Evolutionary conservation across 2,329 filamentous ascomycete species (phyloP), one percentile per base, ranked within the genome.

Genomic region (Stagonosporopsis tanaceti): DNA sequence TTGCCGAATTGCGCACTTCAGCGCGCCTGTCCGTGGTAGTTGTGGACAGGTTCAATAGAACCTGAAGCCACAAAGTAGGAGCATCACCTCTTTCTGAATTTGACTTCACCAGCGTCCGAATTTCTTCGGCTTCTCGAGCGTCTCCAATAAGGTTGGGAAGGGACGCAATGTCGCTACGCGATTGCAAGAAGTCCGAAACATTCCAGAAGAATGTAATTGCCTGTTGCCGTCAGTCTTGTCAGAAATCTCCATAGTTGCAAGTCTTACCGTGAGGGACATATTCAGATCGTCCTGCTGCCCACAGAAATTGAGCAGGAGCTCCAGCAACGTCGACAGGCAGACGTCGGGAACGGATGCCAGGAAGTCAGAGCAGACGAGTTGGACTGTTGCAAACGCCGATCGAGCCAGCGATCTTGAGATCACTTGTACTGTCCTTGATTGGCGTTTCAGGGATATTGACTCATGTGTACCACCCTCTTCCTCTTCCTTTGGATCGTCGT

Each of bases 171-270:
- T 81, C 78, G 46, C 80, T 80, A 35, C 81, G 79, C 7, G 77
- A 77, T 53, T 86, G 83, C 20, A 98, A 81, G 62, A 93, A 95
- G 74, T 97, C 93, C 0, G 94, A 97, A 7, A 97, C 85, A 51
- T 94, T 93, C 92, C 93, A 97, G 75, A 97, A 96, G 71, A 96
- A 95, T 0, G 94, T 97, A 8, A 97, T 91, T 1, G 93, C 95
- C 86, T 92, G 46, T 34, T 34, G 28, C 28, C 51, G 50, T 69
- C 34, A 63, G 63, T 20, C 6, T 20, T 12, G n/a, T 14, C 6
- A 12, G 11, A 44, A 35, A 28, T 4, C 8, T 4, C 9, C 9
- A 15, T n/a, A 50, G 34, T 20, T 14, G 8, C 25, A 25, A n/a
- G 3, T 47, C 85, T 76, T 81, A 91, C 90, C 32, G 95, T 98